phyloP scores from a whole-genome alignment of 495 filamentous ascomycete genomes.

The Daldinia loculata region DNA sequence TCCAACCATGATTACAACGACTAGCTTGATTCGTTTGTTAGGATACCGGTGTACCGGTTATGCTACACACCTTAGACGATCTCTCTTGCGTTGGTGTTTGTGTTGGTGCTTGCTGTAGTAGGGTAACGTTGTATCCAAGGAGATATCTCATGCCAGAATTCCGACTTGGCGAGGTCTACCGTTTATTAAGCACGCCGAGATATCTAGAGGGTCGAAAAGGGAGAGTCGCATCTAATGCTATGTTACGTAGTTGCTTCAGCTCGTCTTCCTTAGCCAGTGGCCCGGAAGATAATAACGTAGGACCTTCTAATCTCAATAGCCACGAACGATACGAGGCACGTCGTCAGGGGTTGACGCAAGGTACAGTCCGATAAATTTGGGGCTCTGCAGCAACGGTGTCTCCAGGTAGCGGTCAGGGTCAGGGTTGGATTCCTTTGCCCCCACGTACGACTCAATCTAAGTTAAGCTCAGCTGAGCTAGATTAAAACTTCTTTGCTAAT shows the following conservation, averaged over 20 bases:
- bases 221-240: slow-evolving; percentile 2
- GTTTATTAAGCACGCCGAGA: slow-evolving; percentile 31
- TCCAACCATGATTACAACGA: slow-evolving; percentile 37
- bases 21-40: neutral
- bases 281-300: slow-evolving; percentile 1
- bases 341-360: slow-evolving; percentile 21
- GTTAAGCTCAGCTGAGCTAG: slow-evolving; percentile 23
- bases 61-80: neutral
- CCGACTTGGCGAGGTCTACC: slow-evolving; percentile 6
- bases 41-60: slow-evolving; percentile 11
- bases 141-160: slow-evolving; percentile 14
- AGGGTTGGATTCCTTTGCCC: slow-evolving; percentile 19
- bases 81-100: slow-evolving; percentile 3
- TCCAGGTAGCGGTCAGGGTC: slow-evolving; percentile 22
- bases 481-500: neutral
- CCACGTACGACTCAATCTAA: slow-evolving; percentile 19
- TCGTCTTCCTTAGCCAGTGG: slow-evolving; percentile 2
- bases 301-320: slow-evolving; percentile 14
- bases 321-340: slow-evolving; percentile 34
- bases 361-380: slow-evolving; percentile 32
- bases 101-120: slow-evolving; percentile 11
- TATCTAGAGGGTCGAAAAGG: slow-evolving; percentile 16
- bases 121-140: slow-evolving; percentile 20
- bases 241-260: slow-evolving; percentile 24
- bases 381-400: slow-evolving; percentile 24